Percentiles rank a stretch among this genome's conserved stretches.
phyloP scores from a whole-genome alignment of 495 filamentous ascomycete genomes.

The Aspergillus baeticus region DNA sequence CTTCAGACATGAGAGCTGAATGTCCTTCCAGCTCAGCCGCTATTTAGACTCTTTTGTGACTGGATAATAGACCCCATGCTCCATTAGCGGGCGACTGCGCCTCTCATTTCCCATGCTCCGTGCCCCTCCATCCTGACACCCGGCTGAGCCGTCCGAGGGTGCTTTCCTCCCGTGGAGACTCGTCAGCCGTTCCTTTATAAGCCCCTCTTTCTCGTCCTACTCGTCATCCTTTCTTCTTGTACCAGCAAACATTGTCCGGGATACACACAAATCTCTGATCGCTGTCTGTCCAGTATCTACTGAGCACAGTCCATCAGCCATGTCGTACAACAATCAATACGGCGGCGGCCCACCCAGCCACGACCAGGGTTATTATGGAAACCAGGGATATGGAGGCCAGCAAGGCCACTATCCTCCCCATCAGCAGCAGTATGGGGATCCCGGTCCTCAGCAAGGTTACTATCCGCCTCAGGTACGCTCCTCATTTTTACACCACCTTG shows the following conservation, averaged over 20 bases:
- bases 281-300: neutral
- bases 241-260: neutral
- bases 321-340: constrained; percentile 24
- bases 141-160: constrained; percentile 11
- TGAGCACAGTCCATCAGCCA: neutral
- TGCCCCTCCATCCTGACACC: neutral
- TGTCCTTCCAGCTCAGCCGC: constrained; percentile 2
- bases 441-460: constrained; percentile 28
- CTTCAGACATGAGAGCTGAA: neutral
- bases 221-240: neutral
- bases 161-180: constrained; percentile 2
- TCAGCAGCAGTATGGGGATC: constrained; percentile 24
- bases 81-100: constrained; percentile 6
- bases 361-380: constrained; percentile 12
- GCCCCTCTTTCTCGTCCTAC: neutral
- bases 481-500: neutral
- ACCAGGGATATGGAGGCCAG: constrained; percentile 7
- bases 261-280: neutral
- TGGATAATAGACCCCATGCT: constrained; percentile 6
- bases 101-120: constrained; percentile 2
- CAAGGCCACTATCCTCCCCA: constrained; percentile 25
- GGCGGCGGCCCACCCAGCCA: constrained; percentile 15
- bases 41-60: neutral
- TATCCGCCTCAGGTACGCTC: constrained; percentile 28
- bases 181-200: neutral